A percentile compares a stretch with the other conserved stretches of the same genome.
phyloP scores from a whole-genome alignment of 768 basidiomycete species.

The Kwoniella shandongensis region DNA sequence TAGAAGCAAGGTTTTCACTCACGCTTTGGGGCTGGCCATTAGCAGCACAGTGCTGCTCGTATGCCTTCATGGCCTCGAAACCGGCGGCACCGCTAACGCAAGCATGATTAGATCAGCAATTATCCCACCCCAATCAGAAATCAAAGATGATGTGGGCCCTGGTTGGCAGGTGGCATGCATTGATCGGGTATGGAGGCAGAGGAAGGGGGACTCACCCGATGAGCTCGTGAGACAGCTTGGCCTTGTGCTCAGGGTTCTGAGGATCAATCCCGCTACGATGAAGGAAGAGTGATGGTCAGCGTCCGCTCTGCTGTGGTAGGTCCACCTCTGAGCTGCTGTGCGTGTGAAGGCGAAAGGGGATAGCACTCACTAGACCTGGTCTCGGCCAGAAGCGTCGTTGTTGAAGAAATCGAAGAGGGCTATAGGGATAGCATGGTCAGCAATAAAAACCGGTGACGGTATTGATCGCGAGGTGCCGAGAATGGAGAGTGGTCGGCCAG shows the following conservation, averaged over 20 bases:
- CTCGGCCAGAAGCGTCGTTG: constrained; percentile 39
- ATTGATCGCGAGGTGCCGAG: no score
- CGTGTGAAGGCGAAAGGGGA: neutral
- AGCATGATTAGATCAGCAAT: no score
- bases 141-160: neutral
- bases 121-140: neutral
- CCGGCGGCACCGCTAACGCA: constrained; percentile 53
- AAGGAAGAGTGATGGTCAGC: neutral
- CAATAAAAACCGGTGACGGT: no score
- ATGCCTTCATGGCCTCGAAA: constrained; percentile 55
- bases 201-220: constrained; percentile 30
- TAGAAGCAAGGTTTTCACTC: constrained; percentile 14
- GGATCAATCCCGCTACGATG: constrained; percentile 37
- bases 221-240: constrained; percentile 47
- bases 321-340: no score
- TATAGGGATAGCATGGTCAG: constrained; percentile 10
- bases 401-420: constrained; percentile 49
- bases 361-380: constrained; percentile 47
- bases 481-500: no score
- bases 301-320: no score
- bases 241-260: constrained; percentile 42
- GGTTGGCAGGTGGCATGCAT: constrained; percentile 1
- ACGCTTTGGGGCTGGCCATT: constrained; percentile 53
- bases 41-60: constrained; percentile 50
- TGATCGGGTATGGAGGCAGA: no score